These are phyloP conservation scores for Leishmania aethiopica DNA, from an alignment of 208 protist species.

Conservation along the genomic window DNA sequence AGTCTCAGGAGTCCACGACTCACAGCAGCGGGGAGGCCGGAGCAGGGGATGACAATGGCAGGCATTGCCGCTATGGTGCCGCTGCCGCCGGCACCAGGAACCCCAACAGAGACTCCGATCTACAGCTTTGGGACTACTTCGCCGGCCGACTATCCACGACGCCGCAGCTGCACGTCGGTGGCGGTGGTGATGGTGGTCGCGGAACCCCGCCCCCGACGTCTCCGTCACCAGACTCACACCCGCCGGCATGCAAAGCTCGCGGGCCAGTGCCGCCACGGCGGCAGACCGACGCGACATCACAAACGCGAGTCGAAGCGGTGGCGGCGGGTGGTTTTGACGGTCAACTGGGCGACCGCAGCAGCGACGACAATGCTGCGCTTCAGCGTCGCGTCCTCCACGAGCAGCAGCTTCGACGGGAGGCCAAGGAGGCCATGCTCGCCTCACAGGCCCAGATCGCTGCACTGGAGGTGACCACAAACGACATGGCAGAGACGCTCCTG, in stretches of 20 bases:
- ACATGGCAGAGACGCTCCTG: constrained; percentile 49
- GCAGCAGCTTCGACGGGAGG: constrained; percentile 18
- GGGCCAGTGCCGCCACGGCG: not conserved
- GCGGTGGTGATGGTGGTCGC: not conserved
- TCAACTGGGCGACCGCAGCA: not conserved
- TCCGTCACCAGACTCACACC: not conserved
- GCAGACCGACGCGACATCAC: not conserved
- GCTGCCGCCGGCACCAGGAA: not conserved
- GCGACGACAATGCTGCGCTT: not conserved
- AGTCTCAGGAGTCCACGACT: not conserved
- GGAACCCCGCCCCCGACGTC: not conserved
- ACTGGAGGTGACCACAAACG: constrained; percentile 54
- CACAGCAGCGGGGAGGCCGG: not conserved
- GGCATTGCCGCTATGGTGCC: not conserved
- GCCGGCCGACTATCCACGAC: not conserved
- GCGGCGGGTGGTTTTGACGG: not conserved
- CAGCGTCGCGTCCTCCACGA: constrained; percentile 5
- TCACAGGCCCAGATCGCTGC: constrained; percentile 35
- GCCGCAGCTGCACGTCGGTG: constrained; percentile 2
- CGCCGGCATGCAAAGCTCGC: not conserved
- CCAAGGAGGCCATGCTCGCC: constrained; percentile 35
- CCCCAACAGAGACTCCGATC: constrained; percentile 1
- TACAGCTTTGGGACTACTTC: constrained; percentile 28
- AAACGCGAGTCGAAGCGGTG: not conserved
- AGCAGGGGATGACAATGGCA: not conserved